Percentiles rank a stretch among this genome's conserved stretches.
These are phyloP conservation scores for Basipetospora chlamydospora DNA, from an alignment of 2,329 filamentous ascomycete genomes.

Conservation along the genomic window DNA sequence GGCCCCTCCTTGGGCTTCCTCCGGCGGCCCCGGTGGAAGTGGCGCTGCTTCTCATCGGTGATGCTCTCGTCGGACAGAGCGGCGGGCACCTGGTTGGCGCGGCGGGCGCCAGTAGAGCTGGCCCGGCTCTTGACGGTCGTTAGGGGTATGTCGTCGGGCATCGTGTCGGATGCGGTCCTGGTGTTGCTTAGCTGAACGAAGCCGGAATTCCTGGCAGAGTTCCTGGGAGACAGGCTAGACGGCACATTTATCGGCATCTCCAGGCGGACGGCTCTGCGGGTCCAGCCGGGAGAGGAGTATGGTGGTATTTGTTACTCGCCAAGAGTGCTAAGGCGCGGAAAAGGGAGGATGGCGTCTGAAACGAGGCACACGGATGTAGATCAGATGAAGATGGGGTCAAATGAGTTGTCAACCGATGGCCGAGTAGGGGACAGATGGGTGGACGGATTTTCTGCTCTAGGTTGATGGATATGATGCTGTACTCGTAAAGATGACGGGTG, in stretches of 20 bases:
- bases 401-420: too few relatives aligned
- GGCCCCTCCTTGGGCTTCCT: slow-evolving; percentile 23
- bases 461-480: too few relatives aligned
- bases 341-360: too few relatives aligned
- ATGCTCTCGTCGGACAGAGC: slow-evolving; percentile 10
- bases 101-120: slow-evolving; percentile 38
- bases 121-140: slow-evolving; percentile 38
- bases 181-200: slow-evolving; percentile 28
- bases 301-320: slow-evolving; percentile 9
- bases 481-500: too few relatives aligned
- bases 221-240: too few relatives aligned
- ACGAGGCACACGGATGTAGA: background rate
- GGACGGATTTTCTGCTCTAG: too few relatives aligned
- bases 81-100: slow-evolving; percentile 24
- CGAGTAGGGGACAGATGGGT: too few relatives aligned
- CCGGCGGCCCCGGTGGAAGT: slow-evolving; percentile 32
- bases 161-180: slow-evolving; percentile 13
- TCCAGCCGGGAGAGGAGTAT: background rate
- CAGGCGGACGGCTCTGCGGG: too few relatives aligned
- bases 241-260: slow-evolving; percentile 8
- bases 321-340: background rate
- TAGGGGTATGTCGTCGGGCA: slow-evolving; percentile 36
- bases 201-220: slow-evolving; percentile 24
- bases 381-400: background rate
- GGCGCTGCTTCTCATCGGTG: slow-evolving; percentile 28